Evolutionary conservation across 176 grass and related monocot species (phyloP).

Genomic region (Olyra latifolia): DNA sequence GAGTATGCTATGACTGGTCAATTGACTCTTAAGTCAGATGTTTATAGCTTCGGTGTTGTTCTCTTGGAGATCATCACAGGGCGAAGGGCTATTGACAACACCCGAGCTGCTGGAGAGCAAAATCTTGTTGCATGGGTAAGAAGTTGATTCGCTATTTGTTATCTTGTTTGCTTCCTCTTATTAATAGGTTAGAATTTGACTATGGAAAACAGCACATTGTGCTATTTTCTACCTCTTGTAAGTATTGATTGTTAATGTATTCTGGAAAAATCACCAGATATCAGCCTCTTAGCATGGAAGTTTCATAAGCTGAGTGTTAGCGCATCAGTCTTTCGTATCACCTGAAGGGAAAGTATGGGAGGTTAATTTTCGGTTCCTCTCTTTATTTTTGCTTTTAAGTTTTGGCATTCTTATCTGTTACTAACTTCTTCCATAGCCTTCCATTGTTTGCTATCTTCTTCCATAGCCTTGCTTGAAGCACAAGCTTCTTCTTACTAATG

Average conservation of each 20-base stretch:
- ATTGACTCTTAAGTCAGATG: slow-evolving; percentile 59
- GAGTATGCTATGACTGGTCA: slow-evolving; percentile 67
- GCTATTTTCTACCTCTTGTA: neutral
- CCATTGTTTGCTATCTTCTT: too few species aligned
- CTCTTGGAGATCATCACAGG: slow-evolving; percentile 59
- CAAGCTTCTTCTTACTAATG: neutral
- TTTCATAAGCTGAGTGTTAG: slow-evolving; percentile 17
- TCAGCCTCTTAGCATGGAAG: slow-evolving; percentile 18
- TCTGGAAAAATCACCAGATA: slow-evolving; percentile 23
- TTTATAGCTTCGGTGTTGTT: slow-evolving; percentile 65
- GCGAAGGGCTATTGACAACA: slow-evolving; percentile 58
- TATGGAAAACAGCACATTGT: neutral
- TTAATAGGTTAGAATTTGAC: neutral
- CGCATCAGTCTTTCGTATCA: slow-evolving; percentile 18
- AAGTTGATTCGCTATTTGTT: neutral
- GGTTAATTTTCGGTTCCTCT: slow-evolving; percentile 32
- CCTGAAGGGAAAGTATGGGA: slow-evolving; percentile 17
- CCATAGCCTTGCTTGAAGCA: neutral
- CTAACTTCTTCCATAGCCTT: neutral
- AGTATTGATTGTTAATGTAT: slow-evolving; percentile 7
- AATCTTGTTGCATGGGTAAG: slow-evolving; percentile 72
- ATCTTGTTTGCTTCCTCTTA: neutral
- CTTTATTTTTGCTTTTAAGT: slow-evolving; percentile 14
- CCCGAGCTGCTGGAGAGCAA: slow-evolving; percentile 51
- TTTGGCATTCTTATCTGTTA: neutral